These are phyloP conservation scores for Cytospora mali DNA, from an alignment of 2,329 filamentous ascomycete species.

Conservation along the genomic window DNA sequence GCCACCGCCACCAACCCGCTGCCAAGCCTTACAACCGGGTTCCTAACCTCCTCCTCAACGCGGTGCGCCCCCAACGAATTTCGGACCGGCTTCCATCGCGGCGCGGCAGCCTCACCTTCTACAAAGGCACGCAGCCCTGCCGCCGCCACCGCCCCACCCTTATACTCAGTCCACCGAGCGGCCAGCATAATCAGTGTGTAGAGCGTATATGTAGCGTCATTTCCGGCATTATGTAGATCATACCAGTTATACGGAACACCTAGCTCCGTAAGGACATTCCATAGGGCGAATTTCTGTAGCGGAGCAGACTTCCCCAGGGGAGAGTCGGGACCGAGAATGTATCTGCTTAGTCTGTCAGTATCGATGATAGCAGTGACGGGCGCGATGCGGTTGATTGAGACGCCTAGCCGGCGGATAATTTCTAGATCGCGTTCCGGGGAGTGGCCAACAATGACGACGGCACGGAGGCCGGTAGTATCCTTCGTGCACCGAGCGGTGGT, in stretches of 20 bases:
- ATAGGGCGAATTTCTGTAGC: conserved; percentile 1
- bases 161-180: conserved; percentile 5
- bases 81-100: conserved; percentile 10
- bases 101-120: conserved; percentile 5
- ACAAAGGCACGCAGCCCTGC: conserved; percentile 9
- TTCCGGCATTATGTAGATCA: conserved; percentile 13
- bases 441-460: conserved; percentile 9
- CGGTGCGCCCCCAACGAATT: conserved; percentile 7
- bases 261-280: conserved; percentile 14
- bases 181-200: conserved; percentile 10
- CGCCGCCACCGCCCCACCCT: not conserved
- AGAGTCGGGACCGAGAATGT: conserved; percentile 11
- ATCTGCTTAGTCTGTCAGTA: conserved; percentile 9
- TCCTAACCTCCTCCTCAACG: not conserved
- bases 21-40: not conserved
- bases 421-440: conserved; percentile 13
- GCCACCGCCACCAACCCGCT: too few relatives aligned
- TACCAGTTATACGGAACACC: conserved; percentile 1
- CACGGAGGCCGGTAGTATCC: not conserved
- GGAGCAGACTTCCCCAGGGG: not conserved
- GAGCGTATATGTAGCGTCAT: conserved; percentile 15
- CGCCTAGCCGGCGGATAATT: conserved; percentile 10
- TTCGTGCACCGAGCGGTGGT: too few relatives aligned
- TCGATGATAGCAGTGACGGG: conserved; percentile 10
- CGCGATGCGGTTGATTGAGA: not conserved